phyloP scores from a whole-genome alignment of 2,329 filamentous ascomycete species.

The Pseudonectria buxi region DNA sequence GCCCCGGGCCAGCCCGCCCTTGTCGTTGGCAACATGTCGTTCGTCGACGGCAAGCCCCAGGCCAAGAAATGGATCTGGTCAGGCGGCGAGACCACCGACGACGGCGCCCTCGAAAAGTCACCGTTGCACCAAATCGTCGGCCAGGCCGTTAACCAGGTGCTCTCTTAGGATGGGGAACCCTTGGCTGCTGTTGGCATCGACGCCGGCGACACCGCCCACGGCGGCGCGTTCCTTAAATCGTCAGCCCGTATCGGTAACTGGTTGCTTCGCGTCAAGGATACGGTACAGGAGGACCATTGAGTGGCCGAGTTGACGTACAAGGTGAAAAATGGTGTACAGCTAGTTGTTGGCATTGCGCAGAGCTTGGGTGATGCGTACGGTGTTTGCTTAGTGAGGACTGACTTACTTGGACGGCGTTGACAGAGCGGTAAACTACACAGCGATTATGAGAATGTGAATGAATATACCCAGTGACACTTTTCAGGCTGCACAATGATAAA shows the following conservation, averaged over 20 bases:
- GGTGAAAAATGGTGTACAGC: background rate
- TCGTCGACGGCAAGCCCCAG: conserved; percentile 7
- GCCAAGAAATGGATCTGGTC: conserved; percentile 27
- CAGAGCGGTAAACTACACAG: no score
- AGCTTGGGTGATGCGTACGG: no score
- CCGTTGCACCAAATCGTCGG: conserved; percentile 19
- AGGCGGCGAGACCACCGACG: conserved; percentile 1
- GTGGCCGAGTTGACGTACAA: conserved; percentile 2
- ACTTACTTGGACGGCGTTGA: no score
- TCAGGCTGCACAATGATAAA: no score
- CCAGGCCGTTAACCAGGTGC: conserved; percentile 8
- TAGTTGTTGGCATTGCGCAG: no score
- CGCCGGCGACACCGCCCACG: no score
- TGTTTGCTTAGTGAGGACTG: no score
- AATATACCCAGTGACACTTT: no score
- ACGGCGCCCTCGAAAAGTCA: conserved; percentile 6
- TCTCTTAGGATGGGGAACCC: conserved; percentile 10
- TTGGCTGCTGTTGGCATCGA: background rate
- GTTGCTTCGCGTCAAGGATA: background rate
- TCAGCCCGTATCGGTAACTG: background rate
- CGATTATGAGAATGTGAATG: no score
- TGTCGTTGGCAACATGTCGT: conserved; percentile 14
- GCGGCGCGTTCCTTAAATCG: no score
- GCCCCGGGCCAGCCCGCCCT: conserved; percentile 12
- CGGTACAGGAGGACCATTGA: background rate